Evolutionary conservation across 2,329 filamentous ascomycete genomes (phyloP).

Genomic region (Fusarium palustre): DNA sequence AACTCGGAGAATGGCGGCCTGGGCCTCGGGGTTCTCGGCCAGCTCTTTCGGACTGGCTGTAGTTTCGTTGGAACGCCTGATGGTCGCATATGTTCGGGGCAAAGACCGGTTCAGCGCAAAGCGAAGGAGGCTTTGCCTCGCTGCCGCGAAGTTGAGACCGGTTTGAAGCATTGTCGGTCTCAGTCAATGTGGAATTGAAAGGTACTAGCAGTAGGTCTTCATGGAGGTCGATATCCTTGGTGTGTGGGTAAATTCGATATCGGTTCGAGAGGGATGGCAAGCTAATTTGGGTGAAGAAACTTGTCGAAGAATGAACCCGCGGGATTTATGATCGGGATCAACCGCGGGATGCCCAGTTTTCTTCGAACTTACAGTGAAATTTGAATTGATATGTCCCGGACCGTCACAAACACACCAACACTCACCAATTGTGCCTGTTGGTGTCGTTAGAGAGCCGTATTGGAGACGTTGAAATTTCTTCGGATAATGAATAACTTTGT

Average conservation of each 20-base stretch:
- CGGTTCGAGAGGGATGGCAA: constrained; percentile 27
- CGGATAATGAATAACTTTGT: constrained; percentile 46
- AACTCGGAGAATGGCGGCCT: constrained; percentile 72
- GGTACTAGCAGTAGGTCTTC: constrained; percentile 18
- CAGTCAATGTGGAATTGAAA: not conserved
- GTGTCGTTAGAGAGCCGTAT: constrained; percentile 27
- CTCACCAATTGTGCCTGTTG: constrained; percentile 35
- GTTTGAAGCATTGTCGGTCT: constrained; percentile 49
- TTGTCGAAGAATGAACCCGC: constrained; percentile 10
- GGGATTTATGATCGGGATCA: constrained; percentile 21
- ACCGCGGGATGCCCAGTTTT: constrained; percentile 16
- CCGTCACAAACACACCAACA: constrained; percentile 33
- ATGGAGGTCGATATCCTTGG: constrained; percentile 26
- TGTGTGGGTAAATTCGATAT: constrained; percentile 32
- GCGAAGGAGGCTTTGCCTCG: constrained; percentile 47
- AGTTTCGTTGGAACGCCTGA: constrained; percentile 36
- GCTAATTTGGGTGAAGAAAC: constrained; percentile 24
- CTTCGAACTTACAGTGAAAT: constrained; percentile 16
- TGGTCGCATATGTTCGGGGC: constrained; percentile 50
- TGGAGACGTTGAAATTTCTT: constrained; percentile 46
- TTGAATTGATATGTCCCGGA: constrained; percentile 18
- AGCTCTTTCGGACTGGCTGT: constrained; percentile 41
- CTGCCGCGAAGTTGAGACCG: constrained; percentile 47
- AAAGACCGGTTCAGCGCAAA: constrained; percentile 46
- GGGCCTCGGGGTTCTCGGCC: constrained; percentile 44